Base-by-base conservation (phyloP, 768 basidiomycete genomes). In the Dioszegia aurantiaca region DNA sequence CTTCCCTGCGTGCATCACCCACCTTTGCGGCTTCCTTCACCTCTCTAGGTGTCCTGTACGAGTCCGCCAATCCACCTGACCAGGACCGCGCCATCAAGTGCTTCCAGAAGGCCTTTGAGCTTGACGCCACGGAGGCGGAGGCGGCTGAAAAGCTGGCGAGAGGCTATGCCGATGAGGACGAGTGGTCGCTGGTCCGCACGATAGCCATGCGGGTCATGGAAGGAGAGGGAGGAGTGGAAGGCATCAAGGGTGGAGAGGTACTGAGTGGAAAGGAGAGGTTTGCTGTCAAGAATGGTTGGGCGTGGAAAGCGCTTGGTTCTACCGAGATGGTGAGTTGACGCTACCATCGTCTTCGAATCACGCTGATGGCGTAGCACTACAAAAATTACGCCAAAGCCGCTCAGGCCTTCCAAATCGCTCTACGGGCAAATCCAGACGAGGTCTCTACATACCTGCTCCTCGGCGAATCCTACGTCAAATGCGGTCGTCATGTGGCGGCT, bases 101-200 rank as follows among this genome's bases (percentile, higher is more conserved):
- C 73, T 97, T 94, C 77, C 92, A 98, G 69, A 97, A 94, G 70
- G 95, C 94, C 0, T 97, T 99, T 67, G 95, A 98, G 75, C 84
- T 98, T 4, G 94, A 98, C 77, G 83, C 91, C 1, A 82, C 87
- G 16, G 90, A 99, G 77, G 85, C 82, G 11, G 84, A 87, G 21
- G 91, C 95, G 1, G 95, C 94, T 0, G 81, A 83, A 52, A 81
- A 85, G 56, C 81, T 99, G 3, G 92, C 90, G 0, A 84, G 87
- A 65, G 87, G 89, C 2, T 97, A 97, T 74, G 91, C 93, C 0
- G 86, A 91, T 56, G 89, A 95, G 62, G 82, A 84, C 53, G 94
- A 95, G 71, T 98, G 95, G 95, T 88, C 92, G 69, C 80, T 95
- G 5, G 93, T 95, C 2, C 90, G 97, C 62, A 86, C 93, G 3